A percentile compares a stretch with the other conserved stretches of the same genome.
Evolutionary conservation across 352 stramenopile species (phyloP).

Genomic region (Globisporangium cystogenes): DNA sequence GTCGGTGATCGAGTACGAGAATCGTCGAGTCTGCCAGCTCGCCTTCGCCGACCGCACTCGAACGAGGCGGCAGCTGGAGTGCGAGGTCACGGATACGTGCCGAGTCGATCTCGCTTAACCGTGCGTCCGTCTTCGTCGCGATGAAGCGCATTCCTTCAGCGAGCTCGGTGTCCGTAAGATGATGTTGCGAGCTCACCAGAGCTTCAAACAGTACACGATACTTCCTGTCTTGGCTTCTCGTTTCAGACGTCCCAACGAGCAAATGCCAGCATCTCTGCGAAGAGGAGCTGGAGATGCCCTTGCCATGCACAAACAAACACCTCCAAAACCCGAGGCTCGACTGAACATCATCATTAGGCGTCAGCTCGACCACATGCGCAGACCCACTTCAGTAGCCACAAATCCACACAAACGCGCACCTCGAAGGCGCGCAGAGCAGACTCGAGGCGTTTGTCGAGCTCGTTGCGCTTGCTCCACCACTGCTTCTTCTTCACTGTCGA

Average conservation of each 20-base stretch:
- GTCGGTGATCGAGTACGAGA: conserved; percentile 51
- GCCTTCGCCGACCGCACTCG: background rate
- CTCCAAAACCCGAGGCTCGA: conserved; percentile 49
- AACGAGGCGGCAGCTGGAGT: conserved; percentile 3
- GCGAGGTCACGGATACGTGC: conserved; percentile 10
- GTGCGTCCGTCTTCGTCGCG: conserved; percentile 20
- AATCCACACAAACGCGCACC: conserved; percentile 21
- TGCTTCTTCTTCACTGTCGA: conserved; percentile 55
- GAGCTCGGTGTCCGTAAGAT: conserved; percentile 39
- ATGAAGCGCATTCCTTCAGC: conserved; percentile 32
- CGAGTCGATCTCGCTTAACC: conserved; percentile 8
- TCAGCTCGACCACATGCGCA: background rate
- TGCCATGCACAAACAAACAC: conserved; percentile 36
- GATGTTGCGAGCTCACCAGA: conserved; percentile 22
- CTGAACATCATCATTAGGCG: conserved; percentile 14
- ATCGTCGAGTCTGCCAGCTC: conserved; percentile 29
- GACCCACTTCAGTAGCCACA: too few species aligned
- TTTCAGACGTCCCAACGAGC: conserved; percentile 5
- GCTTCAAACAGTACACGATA: conserved; percentile 22
- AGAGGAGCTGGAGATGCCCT: conserved; percentile 4
- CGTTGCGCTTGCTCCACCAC: conserved; percentile 69
- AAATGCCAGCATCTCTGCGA: conserved; percentile 30
- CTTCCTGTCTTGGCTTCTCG: conserved; percentile 10
- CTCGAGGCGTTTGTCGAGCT: conserved; percentile 44
- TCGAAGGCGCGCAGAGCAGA: conserved; percentile 37